Evolutionary conservation across 768 basidiomycete species (phyloP).

Genomic region (Lyophyllum decastes): DNA sequence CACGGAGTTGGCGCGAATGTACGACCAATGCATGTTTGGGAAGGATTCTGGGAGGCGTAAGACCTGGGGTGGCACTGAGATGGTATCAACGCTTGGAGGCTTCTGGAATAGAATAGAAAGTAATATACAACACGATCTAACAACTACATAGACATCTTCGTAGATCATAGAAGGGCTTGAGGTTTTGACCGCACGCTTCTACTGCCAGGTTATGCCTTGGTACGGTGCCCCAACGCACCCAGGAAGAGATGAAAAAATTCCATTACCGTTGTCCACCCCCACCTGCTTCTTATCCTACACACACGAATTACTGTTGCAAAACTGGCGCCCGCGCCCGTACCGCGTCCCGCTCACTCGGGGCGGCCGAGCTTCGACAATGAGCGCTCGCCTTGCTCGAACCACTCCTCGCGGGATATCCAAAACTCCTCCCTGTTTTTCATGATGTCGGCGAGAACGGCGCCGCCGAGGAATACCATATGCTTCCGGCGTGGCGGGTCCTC

Average conservation of each 20-base stretch:
- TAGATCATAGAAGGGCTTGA: not conserved
- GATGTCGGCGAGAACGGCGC: slow-evolving; percentile 97
- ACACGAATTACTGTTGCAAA: not conserved
- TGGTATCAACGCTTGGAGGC: too few relatives aligned
- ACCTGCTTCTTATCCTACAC: not conserved
- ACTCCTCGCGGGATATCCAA: slow-evolving; percentile 94
- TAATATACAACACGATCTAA: not conserved
- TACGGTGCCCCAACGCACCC: not conserved
- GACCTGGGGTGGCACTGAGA: not conserved
- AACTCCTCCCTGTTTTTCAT: slow-evolving; percentile 95
- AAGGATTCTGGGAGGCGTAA: slow-evolving; percentile 40
- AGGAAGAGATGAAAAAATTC: not conserved
- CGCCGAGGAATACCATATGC: slow-evolving; percentile 99
- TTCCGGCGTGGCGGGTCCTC: slow-evolving; percentile 98
- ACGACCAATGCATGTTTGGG: slow-evolving; percentile 43
- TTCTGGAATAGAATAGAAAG: not conserved
- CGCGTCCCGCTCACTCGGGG: slow-evolving; percentile 36
- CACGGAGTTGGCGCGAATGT: slow-evolving; percentile 40
- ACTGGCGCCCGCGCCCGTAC: not conserved
- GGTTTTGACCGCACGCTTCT: too few relatives aligned
- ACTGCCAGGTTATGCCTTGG: too few relatives aligned
- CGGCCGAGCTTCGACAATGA: slow-evolving; percentile 87
- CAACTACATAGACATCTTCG: not conserved
- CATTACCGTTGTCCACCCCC: not conserved
- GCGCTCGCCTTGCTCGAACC: slow-evolving; percentile 86